phyloP scores from a whole-genome alignment of 1,284 basidiomycete species.

The Pyrrhoderma noxium region DNA sequence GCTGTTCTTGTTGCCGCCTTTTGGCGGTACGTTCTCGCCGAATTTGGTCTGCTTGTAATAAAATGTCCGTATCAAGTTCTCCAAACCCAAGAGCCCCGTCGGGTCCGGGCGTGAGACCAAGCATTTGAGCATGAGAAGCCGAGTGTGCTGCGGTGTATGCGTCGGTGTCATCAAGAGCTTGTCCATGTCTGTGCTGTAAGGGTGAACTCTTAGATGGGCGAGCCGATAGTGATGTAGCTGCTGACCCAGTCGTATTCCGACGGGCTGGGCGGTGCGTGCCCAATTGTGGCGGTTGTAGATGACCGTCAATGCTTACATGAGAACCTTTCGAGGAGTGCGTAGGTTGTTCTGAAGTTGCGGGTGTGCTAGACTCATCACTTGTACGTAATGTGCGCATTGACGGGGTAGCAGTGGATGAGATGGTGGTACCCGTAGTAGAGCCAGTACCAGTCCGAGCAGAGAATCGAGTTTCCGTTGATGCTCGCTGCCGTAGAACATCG shows the following conservation, averaged over 20 bases:
- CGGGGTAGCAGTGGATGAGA: constrained; percentile 10
- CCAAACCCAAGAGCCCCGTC: constrained; percentile 23
- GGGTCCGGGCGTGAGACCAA: constrained; percentile 1
- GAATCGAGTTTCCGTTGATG: constrained; percentile 11
- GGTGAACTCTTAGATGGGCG: constrained; percentile 8
- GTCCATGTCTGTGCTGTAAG: not conserved
- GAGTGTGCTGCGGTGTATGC: constrained; percentile 14
- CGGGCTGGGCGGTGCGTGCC: constrained; percentile 21
- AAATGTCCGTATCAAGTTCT: constrained; percentile 56
- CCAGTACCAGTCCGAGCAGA: constrained; percentile 4
- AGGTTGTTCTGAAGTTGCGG: constrained; percentile 6
- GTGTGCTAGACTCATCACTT: constrained; percentile 13
- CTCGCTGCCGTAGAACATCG: constrained; percentile 4
- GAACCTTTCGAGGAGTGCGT: constrained; percentile 12
- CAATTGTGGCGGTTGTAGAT: constrained; percentile 20
- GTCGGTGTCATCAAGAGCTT: constrained; percentile 15
- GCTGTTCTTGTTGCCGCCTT: constrained; percentile 52
- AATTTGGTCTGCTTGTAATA: constrained; percentile 78
- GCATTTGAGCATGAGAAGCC: constrained; percentile 7
- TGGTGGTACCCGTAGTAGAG: constrained; percentile 6
- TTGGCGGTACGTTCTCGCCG: constrained; percentile 67
- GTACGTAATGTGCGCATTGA: constrained; percentile 6
- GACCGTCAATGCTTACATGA: constrained; percentile 18
- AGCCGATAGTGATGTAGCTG: constrained; percentile 12
- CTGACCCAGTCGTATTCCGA: constrained; percentile 26